Percentiles rank a stretch among this genome's conserved stretches.
Conservation (phyloP, 306 rosid genomes). For the Cucumis cinereus region DNA sequence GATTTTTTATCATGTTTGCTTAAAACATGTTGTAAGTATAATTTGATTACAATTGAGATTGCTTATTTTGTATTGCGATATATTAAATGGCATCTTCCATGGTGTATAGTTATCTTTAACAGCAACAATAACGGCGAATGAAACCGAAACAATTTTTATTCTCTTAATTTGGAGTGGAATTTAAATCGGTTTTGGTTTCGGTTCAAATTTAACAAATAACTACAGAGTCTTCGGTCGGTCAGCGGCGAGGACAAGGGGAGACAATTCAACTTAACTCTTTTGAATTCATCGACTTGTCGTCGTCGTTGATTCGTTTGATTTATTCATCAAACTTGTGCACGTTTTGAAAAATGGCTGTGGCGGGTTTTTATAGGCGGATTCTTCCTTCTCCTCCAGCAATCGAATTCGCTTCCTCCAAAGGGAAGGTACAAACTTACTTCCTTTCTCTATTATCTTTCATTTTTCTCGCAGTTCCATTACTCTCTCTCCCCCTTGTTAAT, state of each 20-base stretch:
- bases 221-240: neutral
- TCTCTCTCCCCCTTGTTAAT: neutral
- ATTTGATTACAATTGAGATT: too few relatives aligned
- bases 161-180: too few relatives aligned
- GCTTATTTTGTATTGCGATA: too few relatives aligned
- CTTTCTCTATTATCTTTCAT: neutral
- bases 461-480: neutral
- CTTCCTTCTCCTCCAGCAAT: constrained; percentile 88
- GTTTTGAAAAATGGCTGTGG: constrained; percentile 46
- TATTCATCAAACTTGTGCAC: neutral
- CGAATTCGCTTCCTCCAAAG: constrained; percentile 68
- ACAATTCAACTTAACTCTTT: neutral
- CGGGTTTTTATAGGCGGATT: constrained; percentile 70
- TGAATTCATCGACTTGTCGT: neutral
- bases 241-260: neutral
- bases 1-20: too few relatives aligned
- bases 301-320: neutral
- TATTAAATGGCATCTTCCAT: too few relatives aligned
- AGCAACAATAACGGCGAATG: too few relatives aligned
- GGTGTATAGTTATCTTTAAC: too few relatives aligned
- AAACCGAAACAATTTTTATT: too few relatives aligned
- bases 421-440: constrained; percentile 38
- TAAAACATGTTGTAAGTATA: too few relatives aligned
- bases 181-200: neutral
- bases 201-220: neutral